Evolutionary conservation across 2,329 filamentous ascomycete genomes (phyloP), one percentile per base, ranked within the genome.

Genomic region (Fusarium albosuccineum): DNA sequence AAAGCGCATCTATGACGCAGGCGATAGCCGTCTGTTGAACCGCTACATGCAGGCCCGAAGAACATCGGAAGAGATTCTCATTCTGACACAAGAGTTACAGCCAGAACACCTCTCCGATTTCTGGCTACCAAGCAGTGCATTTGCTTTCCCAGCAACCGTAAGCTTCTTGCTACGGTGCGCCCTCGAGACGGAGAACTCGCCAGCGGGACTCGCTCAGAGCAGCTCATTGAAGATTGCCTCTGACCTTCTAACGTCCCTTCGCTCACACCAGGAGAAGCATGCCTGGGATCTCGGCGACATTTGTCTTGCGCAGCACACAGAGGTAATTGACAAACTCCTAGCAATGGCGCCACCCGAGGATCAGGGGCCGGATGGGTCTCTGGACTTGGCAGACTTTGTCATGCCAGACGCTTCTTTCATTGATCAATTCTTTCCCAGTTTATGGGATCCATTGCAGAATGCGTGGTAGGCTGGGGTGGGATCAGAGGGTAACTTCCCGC

Each of bases 241-340:
- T 6, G 79, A 81, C 17, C 74, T 86, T 10, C 72, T 85, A 4
- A 62, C 66, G 3, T 72, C 78, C 2, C 73, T 86, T 13, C 76
- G 75, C 11, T 62, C 66, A 0, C 82, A 85, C 44, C 79, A 78
- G 2, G 74, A 80, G 16, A 70, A 75, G 6, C 74, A 73, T 42
- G 74, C 68, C 0, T 87, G 85, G 85, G 84, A 87, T 60, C 72
- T 87, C 1, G 84, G 78, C 0, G 83, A 86, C 48, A 77, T 83
- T 5, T 86, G 84, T 60, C 71, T 87, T 2, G 77, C 79, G 0
- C 82, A 85, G 48, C 82, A 85, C 62, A 73, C 76, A 6, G 82
- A 85, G 10, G 70, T 85, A 11, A 75, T 86, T 0, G 81, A 85
- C 30, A 85, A 80, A 66, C 71, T 83, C 3, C 62, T 79, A 9